A percentile compares a stretch with the other conserved stretches of the same genome.
phyloP scores from a whole-genome alignment of 139 green algal species.

The Zygnema cylindricum region DNA sequence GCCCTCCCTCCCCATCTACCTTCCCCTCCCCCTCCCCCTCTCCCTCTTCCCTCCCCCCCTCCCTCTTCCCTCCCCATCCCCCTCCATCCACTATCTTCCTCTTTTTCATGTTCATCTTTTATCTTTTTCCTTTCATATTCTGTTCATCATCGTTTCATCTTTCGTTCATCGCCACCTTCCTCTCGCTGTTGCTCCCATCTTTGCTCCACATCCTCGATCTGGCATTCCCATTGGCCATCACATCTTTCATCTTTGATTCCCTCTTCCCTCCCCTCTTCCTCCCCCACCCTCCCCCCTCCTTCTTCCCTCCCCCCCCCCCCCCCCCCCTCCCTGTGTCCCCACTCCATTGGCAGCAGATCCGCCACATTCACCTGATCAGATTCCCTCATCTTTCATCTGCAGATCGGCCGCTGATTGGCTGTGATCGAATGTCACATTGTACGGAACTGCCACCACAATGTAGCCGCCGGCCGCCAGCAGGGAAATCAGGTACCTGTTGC shows the following conservation, averaged over 20 bases:
- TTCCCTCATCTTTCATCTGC: too few relatives aligned
- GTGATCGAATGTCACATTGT: conserved; percentile 14
- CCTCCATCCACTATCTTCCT: neutral
- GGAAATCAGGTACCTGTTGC: neutral
- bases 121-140: neutral
- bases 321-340: neutral
- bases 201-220: neutral
- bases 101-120: neutral
- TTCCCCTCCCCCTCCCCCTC: too few relatives aligned
- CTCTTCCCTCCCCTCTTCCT: neutral
- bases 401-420: too few relatives aligned
- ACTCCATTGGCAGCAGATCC: too few relatives aligned
- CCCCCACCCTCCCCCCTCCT: neutral
- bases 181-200: neutral
- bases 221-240: neutral
- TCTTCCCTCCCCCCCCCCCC: neutral
- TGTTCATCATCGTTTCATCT: too few relatives aligned
- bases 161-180: neutral
- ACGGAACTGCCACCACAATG: neutral
- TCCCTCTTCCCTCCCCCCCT: too few relatives aligned
- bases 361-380: too few relatives aligned
- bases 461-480: neutral
- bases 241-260: neutral
- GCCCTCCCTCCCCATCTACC: too few relatives aligned
- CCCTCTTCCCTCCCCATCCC: neutral